phyloP scores from a whole-genome alignment of 2,329 filamentous ascomycete species.

The Exophiala viscosa region DNA sequence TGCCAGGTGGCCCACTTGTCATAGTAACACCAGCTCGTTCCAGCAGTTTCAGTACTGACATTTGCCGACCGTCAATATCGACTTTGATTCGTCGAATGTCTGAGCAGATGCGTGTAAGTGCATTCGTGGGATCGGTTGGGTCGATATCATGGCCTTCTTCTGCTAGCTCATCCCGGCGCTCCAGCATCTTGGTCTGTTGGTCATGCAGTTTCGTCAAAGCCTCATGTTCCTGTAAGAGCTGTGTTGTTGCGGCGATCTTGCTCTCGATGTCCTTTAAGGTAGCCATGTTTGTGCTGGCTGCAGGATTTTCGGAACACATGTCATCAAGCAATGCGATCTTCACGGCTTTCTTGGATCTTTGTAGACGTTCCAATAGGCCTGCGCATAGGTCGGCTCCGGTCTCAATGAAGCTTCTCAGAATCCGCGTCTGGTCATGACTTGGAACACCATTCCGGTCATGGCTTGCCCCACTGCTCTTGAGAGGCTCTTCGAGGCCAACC shows the following conservation, averaged over 20 bases:
- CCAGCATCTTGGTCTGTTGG: conserved; percentile 21
- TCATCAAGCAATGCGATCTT: conserved; percentile 24
- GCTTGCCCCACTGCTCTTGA: conserved; percentile 15
- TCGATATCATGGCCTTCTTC: conserved; percentile 18
- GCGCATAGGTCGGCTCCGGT: conserved; percentile 14
- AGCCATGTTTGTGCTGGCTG: conserved; percentile 19
- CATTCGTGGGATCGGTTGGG: conserved; percentile 19
- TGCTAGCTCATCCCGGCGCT: conserved; percentile 33
- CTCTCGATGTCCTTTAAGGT: conserved; percentile 30
- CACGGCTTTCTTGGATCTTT: conserved; percentile 18
- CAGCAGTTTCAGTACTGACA: conserved; percentile 13
- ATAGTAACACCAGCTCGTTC: conserved; percentile 18
- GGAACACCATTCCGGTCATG: neutral
- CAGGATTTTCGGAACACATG: conserved; percentile 24
- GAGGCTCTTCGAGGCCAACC: neutral
- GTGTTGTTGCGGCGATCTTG: conserved; percentile 37
- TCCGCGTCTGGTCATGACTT: conserved; percentile 12
- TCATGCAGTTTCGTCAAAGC: conserved; percentile 20
- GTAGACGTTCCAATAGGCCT: conserved; percentile 20
- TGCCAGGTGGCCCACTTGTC: neutral
- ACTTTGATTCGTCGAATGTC: conserved; percentile 18
- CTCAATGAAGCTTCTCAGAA: conserved; percentile 17
- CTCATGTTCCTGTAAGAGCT: conserved; percentile 32
- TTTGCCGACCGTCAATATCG: conserved; percentile 19
- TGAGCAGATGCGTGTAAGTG: conserved; percentile 13